Percentiles rank a stretch among this genome's conserved stretches.
These are phyloP conservation scores for Skeletonema marinoi DNA, from an alignment of 108 stramenopile species.

Conservation along the genomic window DNA sequence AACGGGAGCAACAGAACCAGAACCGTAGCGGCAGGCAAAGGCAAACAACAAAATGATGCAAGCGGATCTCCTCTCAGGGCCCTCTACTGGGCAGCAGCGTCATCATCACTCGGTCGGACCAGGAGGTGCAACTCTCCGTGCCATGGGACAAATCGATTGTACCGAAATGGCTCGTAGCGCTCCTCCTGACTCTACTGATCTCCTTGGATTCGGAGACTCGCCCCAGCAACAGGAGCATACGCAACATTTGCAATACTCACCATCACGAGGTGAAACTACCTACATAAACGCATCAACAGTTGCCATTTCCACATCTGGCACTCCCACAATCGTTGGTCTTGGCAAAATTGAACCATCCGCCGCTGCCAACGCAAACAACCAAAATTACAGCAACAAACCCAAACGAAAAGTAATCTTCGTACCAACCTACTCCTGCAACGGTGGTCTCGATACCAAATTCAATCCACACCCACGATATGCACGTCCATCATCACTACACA, in stretches of 20 bases:
- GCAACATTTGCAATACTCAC: conserved; percentile 4
- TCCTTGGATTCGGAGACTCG: conserved; percentile 4
- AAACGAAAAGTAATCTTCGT: conserved; percentile 27
- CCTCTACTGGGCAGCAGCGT: background rate
- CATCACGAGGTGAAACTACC: conserved; percentile 17
- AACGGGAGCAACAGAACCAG: no score
- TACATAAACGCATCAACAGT: conserved; percentile 21
- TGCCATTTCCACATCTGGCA: background rate
- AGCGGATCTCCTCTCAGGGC: background rate
- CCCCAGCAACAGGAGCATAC: background rate
- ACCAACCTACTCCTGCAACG: conserved; percentile 50
- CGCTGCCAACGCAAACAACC: background rate
- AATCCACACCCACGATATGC: conserved; percentile 32
- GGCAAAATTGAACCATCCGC: conserved; percentile 35
- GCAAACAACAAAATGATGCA: conserved; percentile 5
- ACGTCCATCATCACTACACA: conserved; percentile 44
- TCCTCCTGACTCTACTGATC: background rate
- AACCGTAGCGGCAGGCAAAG: no score
- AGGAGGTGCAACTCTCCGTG: background rate
- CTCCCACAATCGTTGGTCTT: conserved; percentile 37
- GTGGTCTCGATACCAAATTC: conserved; percentile 50
- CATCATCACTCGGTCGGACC: conserved; percentile 11
- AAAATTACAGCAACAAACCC: background rate
- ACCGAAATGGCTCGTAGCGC: background rate
- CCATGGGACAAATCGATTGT: background rate